Conservation (phyloP, 83 land plant genomes). For the Diphasiastrum complanatum region DNA sequence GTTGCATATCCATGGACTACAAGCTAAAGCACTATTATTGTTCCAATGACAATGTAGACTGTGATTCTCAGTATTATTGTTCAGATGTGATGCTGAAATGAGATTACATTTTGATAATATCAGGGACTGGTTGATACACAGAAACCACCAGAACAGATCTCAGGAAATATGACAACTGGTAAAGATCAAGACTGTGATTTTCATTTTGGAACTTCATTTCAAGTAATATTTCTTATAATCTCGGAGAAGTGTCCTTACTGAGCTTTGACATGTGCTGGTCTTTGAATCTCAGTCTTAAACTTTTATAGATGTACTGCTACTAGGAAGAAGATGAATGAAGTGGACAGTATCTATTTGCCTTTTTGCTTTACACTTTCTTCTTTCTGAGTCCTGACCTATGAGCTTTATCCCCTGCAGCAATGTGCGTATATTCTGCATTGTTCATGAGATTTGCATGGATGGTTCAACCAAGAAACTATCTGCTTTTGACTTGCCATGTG, state of each 20-base stretch:
- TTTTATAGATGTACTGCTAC: no score
- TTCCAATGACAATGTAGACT: background rate
- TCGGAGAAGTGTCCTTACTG: no score
- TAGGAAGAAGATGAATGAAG: no score
- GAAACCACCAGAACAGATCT: slow-evolving; percentile 85
- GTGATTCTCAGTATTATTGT: no score
- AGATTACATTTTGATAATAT: background rate
- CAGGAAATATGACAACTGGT: slow-evolving; percentile 91
- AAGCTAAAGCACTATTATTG: background rate
- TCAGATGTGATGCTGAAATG: background rate
- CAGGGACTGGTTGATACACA: slow-evolving; percentile 81
- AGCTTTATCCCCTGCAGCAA: slow-evolving; percentile 65
- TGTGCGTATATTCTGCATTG: slow-evolving; percentile 74
- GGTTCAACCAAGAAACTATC: slow-evolving; percentile 89
- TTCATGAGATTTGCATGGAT: slow-evolving; percentile 97
- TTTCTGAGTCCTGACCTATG: no score
- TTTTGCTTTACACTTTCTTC: no score
- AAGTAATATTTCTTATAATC: no score
- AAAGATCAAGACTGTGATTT: no score
- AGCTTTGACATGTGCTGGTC: no score
- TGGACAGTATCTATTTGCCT: no score
- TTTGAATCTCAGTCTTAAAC: no score
- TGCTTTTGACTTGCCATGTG: slow-evolving; percentile 71
- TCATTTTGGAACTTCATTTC: no score
- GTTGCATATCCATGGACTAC: background rate